A percentile compares a stretch with the other conserved stretches of the same genome.
phyloP scores from a whole-genome alignment of 1,284 basidiomycete genomes.

The Fomitopsis schrenkii region DNA sequence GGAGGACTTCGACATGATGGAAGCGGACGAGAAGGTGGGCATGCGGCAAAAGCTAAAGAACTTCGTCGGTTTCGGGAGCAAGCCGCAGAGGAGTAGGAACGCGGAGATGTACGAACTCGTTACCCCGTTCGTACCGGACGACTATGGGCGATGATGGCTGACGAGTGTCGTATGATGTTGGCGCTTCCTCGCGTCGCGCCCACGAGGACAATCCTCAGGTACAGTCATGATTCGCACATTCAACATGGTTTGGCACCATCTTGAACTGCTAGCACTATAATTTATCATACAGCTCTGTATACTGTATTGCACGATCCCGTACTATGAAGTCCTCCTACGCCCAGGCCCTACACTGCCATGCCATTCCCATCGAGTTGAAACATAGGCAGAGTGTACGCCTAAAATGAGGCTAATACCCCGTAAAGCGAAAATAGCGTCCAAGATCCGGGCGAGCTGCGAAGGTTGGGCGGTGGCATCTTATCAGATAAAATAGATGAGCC shows the following conservation, averaged over 20 bases:
- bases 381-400: not conserved
- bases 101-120: slow-evolving; percentile 76
- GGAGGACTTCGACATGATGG: slow-evolving; percentile 30
- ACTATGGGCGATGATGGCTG: slow-evolving; percentile 20
- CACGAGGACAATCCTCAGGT: not conserved
- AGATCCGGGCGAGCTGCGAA: not conserved
- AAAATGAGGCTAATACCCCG: not conserved
- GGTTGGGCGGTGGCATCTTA: slow-evolving; percentile 4
- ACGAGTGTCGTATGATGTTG: not conserved
- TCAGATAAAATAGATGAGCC: slow-evolving; percentile 7
- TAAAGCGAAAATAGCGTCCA: not conserved
- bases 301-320: not conserved
- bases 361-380: no score
- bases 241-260: not conserved
- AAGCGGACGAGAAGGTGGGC: slow-evolving; percentile 33
- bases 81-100: slow-evolving; percentile 46
- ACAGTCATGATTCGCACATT: not conserved
- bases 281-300: not conserved
- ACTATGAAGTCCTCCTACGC: not conserved
- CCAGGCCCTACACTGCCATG: not conserved
- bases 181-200: not conserved
- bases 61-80: slow-evolving; percentile 53
- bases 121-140: slow-evolving; percentile 58
- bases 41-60: slow-evolving; percentile 49
- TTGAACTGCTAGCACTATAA: not conserved